Base-by-base conservation (phyloP, 805 yeast species). In the Yamadazyma takamatsuzukensis region DNA sequence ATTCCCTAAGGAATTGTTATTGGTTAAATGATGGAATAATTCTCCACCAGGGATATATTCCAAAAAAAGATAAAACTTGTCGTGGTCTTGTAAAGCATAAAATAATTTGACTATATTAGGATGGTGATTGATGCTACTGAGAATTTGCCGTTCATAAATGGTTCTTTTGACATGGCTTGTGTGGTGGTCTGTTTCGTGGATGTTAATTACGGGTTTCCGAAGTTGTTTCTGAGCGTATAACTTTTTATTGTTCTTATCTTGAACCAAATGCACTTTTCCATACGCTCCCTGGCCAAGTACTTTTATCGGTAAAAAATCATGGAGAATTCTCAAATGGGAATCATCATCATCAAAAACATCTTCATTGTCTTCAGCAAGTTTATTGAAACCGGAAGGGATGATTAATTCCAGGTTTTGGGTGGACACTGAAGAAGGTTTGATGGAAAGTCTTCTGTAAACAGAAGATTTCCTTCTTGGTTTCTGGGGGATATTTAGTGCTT, bases 41-140 rank as follows among this genome's bases (percentile, higher is more conserved):
- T 67, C 72, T 8, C 72, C 72, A 8, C 72, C 72, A 11, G 64
- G 64, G 30, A 67, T 53, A 39, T 67, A 67, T 44, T 67, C 72
- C 30, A 67, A 47, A 11, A 67, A 56, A 21, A 67, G 45, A 39
- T 66, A 67, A 32, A 65, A 63, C 43, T 61, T 64, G 46, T 66
- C 61, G 31, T 56, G 52, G 45, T 67, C 72, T 45, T 67, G 72
- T 27, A 67, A 59, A 10, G 72, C 72, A 36, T 64, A 66, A 41
- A 54, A 64, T 15, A 67, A 48, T 47, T 62, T 64, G 33, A 67
- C 72, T 18, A 67, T 66, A 40, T 67, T 67, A 15, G 66, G 69
- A 39, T 67, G 72, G 34, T 59, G 27, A 53, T 48, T 55, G 24
- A 67, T 70, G 43, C 49, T 53, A 40, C 60, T 67, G 22, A 67